Evolutionary conservation across 2,329 filamentous ascomycete species (phyloP), one percentile per base, ranked within the genome.

Genomic region (Colletotrichum tofieldiae): DNA sequence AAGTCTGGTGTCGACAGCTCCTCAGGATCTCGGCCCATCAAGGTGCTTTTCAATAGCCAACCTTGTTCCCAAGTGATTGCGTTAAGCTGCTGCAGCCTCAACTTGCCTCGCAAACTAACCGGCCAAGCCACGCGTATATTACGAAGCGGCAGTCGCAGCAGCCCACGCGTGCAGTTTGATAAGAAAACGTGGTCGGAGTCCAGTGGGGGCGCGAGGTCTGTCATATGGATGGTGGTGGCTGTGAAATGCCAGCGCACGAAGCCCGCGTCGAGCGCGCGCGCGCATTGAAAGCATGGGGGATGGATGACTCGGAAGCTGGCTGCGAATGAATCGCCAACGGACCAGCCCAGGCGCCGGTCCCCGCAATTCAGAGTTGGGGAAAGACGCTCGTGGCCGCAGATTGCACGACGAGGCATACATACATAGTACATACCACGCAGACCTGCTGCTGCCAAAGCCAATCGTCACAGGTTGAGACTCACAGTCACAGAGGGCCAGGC

Each of bases 311-410:
- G 70, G 54, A 60, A 59, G 54, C n/a, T 26, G 69, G 51, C 8
- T 45, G 45, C 8, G 32, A 68, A 69, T 69, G 58, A 69, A 69
- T 68, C 69, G 55, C 43, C 37, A 49, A 58, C 56, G 39, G 54
- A 37, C 26, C 23, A 35, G 9, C 11, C 47, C 9, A 52, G 16
- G 60, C 54, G 16, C 14, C 65, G n/a, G 39, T 49, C 69, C 69
- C 70, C 65, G 32, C 52, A 72, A 55, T 72, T 72, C 59, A 69
- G 54, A 72, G 65, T 70, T 70, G 65, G 59, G 39, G 39, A 52
- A 52, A 39, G 6, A 59, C 49, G 16, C 18, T 26, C 41, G 23
- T 18, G 23, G n/a, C 63, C 62, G 47, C 39, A 26, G 20, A 26
- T 29, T 49, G n/a, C 61, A 41, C 35, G 37, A 37, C 45, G 12